These are phyloP conservation scores for Ophiocordyceps camponoti-floridani DNA, from an alignment of 2,329 filamentous ascomycete species.

Conservation along the genomic window DNA sequence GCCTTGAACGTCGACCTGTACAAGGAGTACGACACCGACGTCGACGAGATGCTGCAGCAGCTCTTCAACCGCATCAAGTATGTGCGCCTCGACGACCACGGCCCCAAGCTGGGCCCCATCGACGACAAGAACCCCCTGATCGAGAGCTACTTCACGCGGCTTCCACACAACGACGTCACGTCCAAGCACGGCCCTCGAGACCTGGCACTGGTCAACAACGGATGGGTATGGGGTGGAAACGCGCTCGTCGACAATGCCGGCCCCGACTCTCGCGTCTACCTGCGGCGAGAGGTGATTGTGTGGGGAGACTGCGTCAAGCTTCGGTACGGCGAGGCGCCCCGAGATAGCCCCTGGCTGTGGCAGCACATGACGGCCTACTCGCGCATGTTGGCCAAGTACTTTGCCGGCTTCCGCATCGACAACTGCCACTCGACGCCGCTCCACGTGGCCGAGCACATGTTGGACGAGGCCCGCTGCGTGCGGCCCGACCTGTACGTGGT, in stretches of 20 bases:
- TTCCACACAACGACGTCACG: conserved; percentile 64
- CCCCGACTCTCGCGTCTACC: conserved; percentile 73
- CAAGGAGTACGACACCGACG: conserved; percentile 75
- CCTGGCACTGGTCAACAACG: conserved; percentile 80
- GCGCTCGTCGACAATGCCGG: conserved; percentile 89
- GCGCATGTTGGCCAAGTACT: conserved; percentile 81
- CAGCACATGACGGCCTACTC: conserved; percentile 91
- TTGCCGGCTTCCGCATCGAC: conserved; percentile 89
- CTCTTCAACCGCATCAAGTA: conserved; percentile 92
- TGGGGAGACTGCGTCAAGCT: conserved; percentile 99
- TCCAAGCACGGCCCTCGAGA: conserved; percentile 58
- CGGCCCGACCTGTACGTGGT: conserved; percentile 81
- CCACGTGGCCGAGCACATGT: conserved; percentile 82
- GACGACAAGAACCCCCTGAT: conserved; percentile 63
- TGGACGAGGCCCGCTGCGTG: conserved; percentile 81
- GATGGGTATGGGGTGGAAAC: conserved; percentile 97
- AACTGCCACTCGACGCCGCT: conserved; percentile 95
- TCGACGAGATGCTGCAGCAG: conserved; percentile 71
- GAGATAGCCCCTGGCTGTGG: conserved; percentile 90
- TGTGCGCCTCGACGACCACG: conserved; percentile 77
- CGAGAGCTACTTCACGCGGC: conserved; percentile 85
- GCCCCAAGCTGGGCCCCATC: conserved; percentile 71
- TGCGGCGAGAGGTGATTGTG: conserved; percentile 89
- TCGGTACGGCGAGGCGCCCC: conserved; percentile 60
- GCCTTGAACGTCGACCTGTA: conserved; percentile 80